Base-by-base conservation (phyloP, 148 eudicot genomes). In the Pouteria glomerata region DNA sequence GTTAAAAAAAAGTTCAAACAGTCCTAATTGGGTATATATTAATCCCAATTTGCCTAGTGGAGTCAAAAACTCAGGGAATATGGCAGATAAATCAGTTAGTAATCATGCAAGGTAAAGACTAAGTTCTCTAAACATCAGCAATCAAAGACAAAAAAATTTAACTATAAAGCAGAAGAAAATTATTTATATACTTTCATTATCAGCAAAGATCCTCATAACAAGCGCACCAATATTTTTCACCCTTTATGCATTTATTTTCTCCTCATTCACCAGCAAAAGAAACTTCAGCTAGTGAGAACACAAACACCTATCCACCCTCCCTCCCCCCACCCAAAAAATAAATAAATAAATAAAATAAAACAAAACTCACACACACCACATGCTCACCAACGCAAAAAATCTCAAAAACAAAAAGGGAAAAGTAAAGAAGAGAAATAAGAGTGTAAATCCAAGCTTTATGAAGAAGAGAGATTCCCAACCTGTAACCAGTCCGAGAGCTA, bases 401-500 rank as follows among this genome's bases (percentile, higher is more conserved):
- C n/a, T n/a, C n/a, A n/a, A n/a, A n/a, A n/a, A n/a, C n/a, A n/a
- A n/a, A n/a, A n/a, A n/a, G n/a, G n/a, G n/a, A n/a, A n/a, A 39
- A 61, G 37, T n/a, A 55, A 34, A 61, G 44, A 39, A 21, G 15
- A 10, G 66, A 39, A 14, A 56, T 27, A 52, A 12, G 1, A n/a
- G 23, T 15, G 73, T 27, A 30, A 53, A 39, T 18, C 44, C 33
- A 30, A 24, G 47, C 29, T 16, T 55, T 16, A n/a, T 11, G 27
- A 61, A 29, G 21, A 8, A 39, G 50, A 34, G 5, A 31, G 39
- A 61, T 45, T 58, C 0, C 69, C 37, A 44, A 95, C 97, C 96
- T 96, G 91, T 90, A 92, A 77, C 99, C 99, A 57, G 72, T 72
- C 30, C 99, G 89, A 59, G 90, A 84, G 81, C 99, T 96, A 72